Evolutionary conservation across 164 flowering plant genomes (phyloP).

Genomic region (Protea cynaroides): DNA sequence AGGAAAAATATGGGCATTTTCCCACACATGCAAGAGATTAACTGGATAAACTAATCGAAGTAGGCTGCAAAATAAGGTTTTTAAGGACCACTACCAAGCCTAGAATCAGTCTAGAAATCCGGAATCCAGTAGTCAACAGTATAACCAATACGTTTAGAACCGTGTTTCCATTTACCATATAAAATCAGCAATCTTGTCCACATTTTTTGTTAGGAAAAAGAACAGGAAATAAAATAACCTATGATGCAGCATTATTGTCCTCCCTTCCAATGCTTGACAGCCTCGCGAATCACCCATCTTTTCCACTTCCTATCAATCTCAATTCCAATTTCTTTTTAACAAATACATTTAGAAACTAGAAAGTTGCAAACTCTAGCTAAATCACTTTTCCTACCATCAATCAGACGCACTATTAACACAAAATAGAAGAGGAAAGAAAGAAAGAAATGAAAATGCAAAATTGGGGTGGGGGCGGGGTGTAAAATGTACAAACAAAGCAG

Average conservation of each 20-base stretch:
- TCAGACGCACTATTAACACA: background rate
- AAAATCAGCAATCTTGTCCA: background rate
- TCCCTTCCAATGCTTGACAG: constrained; percentile 27
- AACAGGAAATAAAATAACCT: constrained; percentile 21
- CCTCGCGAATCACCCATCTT: constrained; percentile 48
- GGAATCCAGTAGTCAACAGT: background rate
- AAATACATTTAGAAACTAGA: constrained; percentile 15
- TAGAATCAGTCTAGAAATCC: background rate
- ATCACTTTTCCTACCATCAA: background rate
- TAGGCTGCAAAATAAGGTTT: too few species aligned
- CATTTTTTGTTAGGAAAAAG: background rate
- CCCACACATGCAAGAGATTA: too few species aligned
- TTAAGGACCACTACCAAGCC: too few species aligned
- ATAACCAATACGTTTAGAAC: background rate
- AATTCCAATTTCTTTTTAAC: constrained; percentile 35
- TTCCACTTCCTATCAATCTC: constrained; percentile 52
- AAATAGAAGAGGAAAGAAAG: background rate
- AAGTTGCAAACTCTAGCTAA: constrained; percentile 8
- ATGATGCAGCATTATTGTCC: constrained; percentile 28
- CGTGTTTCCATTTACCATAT: background rate
- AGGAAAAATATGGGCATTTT: too few species aligned
- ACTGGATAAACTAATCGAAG: too few species aligned
- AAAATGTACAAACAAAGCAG: background rate
- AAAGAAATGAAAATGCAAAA: background rate
- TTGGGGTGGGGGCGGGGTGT: too few species aligned